Conservation (phyloP, 176 grass and related monocot species). For the Oryza longistaminata region DNA sequence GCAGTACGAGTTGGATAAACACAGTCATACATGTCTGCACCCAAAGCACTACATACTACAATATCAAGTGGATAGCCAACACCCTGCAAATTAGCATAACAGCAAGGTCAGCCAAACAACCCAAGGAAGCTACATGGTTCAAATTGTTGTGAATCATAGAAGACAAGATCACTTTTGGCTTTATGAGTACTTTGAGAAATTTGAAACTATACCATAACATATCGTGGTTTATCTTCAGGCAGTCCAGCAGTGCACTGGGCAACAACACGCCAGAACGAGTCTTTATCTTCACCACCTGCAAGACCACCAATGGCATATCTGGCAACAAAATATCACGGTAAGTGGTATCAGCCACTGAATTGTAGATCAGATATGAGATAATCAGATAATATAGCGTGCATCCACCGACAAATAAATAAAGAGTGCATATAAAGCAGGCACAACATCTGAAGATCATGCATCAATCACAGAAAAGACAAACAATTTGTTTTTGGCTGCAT, state of each 20-base stretch:
- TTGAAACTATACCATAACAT: slow-evolving; percentile 79
- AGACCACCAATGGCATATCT: slow-evolving; percentile 99
- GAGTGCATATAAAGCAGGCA: background rate
- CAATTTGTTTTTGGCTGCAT: background rate
- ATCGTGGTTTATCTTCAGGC: slow-evolving; percentile 94
- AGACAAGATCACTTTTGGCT: background rate
- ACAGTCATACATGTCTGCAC: slow-evolving; percentile 99
- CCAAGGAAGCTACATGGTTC: background rate
- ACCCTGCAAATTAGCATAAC: slow-evolving; percentile 61
- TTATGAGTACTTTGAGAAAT: background rate
- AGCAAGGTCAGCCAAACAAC: slow-evolving; percentile 36
- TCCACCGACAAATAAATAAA: slow-evolving; percentile 13
- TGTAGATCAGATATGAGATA: background rate
- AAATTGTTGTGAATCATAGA: too few species aligned
- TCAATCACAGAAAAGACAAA: slow-evolving; percentile 17
- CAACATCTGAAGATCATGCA: background rate
- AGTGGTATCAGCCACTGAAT: background rate
- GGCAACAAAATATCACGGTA: slow-evolving; percentile 24
- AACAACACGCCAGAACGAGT: slow-evolving; percentile 91
- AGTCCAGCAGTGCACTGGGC: slow-evolving; percentile 91
- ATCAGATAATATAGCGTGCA: background rate
- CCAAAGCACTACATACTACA: slow-evolving; percentile 95
- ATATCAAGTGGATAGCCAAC: slow-evolving; percentile 99
- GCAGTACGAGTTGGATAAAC: slow-evolving; percentile 93
- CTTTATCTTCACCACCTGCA: slow-evolving; percentile 97